phyloP scores from a whole-genome alignment of 768 basidiomycete species.

The Candolleomyces eurysporus region DNA sequence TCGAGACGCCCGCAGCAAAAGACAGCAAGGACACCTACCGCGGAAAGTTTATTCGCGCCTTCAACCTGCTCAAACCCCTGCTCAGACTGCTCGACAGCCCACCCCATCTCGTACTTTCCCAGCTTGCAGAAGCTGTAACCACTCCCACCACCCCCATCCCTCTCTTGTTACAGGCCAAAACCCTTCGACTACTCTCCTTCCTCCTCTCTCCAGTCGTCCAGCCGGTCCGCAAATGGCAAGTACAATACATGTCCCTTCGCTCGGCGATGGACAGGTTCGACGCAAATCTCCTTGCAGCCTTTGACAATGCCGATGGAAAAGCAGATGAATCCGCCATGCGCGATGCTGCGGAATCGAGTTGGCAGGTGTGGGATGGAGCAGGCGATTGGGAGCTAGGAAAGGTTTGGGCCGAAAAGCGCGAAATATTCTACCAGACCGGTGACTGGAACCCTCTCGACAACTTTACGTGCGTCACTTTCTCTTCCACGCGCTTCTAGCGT shows the following conservation, averaged over 20 bases:
- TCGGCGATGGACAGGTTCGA: conserved; percentile 88
- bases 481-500: neutral
- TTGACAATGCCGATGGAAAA: conserved; percentile 80
- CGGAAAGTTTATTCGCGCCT: conserved; percentile 64
- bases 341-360: conserved; percentile 78
- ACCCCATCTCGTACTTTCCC: conserved; percentile 65
- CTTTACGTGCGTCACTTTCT: conserved; percentile 56
- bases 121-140: conserved; percentile 45
- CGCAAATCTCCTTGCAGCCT: conserved; percentile 78
- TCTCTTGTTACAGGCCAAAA: conserved; percentile 49
- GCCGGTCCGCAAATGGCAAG: conserved; percentile 67
- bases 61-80: conserved; percentile 60
- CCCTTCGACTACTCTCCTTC: conserved; percentile 66
- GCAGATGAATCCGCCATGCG: conserved; percentile 76
- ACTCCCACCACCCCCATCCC: conserved; percentile 35
- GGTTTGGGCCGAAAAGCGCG: conserved; percentile 93
- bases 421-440: conserved; percentile 86
- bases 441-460: conserved; percentile 83
- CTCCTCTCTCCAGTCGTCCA: conserved; percentile 73
- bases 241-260: conserved; percentile 62
- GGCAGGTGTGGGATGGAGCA: conserved; percentile 69
- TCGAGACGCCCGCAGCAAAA: conserved; percentile 18
- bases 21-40: conserved; percentile 42
- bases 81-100: conserved; percentile 55
- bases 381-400: conserved; percentile 90